Percentiles rank a stretch among this genome's conserved stretches.
These are phyloP conservation scores for Grigorovia humatica DNA, from an alignment of 805 yeast species.

Conservation along the genomic window DNA sequence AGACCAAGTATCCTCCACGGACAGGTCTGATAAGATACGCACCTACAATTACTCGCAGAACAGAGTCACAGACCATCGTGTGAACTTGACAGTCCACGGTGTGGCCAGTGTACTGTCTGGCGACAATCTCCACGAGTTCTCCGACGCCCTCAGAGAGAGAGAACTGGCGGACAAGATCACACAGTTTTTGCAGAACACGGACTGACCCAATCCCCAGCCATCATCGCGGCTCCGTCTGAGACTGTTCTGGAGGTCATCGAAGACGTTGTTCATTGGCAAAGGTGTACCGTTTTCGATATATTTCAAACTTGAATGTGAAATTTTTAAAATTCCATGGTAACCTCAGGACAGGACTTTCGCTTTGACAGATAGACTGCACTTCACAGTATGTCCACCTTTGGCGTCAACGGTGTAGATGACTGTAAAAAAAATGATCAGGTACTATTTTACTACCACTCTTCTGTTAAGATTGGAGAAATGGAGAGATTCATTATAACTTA, in stretches of 20 bases:
- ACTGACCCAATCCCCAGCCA: not conserved
- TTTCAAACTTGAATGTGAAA: not conserved
- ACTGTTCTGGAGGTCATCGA: too few relatives aligned
- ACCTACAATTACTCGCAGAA: constrained; percentile 92
- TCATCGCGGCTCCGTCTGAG: not conserved
- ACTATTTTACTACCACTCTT: constrained; percentile 10
- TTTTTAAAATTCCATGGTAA: too few relatives aligned
- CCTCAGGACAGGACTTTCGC: too few relatives aligned
- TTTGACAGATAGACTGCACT: not conserved
- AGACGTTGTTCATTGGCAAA: too few relatives aligned
- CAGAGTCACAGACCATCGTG: constrained; percentile 88
- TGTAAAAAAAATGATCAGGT: not conserved
- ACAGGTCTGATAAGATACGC: constrained; percentile 84
- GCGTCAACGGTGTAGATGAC: not conserved
- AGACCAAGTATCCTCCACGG: constrained; percentile 81
- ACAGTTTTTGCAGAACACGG: constrained; percentile 23
- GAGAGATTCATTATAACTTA: constrained; percentile 47
- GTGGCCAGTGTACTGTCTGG: constrained; percentile 59
- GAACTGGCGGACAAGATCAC: constrained; percentile 39
- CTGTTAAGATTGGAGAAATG: constrained; percentile 47
- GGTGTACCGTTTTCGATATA: too few relatives aligned
- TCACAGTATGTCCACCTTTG: not conserved
- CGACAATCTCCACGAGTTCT: constrained; percentile 42
- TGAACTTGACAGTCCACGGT: constrained; percentile 72
- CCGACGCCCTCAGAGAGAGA: constrained; percentile 40